Conservation (phyloP, 106 monocot species). For the Gastrodia elata region DNA sequence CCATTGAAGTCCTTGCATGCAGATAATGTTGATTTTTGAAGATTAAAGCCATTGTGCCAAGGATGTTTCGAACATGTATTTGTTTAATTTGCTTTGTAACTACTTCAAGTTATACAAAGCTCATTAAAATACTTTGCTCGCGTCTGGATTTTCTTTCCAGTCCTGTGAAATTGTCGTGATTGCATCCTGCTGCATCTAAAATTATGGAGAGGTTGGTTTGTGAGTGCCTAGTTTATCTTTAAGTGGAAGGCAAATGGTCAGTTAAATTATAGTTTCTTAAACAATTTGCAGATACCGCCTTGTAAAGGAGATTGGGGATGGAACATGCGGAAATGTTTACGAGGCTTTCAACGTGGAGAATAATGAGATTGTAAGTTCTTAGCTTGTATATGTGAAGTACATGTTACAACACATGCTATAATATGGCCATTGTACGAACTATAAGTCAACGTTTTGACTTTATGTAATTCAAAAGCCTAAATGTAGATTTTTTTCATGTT, state of each 20-base stretch:
- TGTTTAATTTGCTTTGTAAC: conserved; percentile 7
- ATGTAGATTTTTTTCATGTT: not conserved
- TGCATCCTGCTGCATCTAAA: conserved; percentile 9
- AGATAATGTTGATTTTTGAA: conserved; percentile 25
- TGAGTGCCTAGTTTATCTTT: not conserved
- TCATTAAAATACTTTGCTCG: conserved; percentile 16
- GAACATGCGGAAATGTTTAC: conserved; percentile 78
- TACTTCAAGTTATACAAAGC: conserved; percentile 8
- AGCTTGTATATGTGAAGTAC: not conserved
- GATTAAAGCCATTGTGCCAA: conserved; percentile 17
- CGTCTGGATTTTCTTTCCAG: conserved; percentile 15
- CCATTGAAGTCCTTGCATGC: conserved; percentile 4
- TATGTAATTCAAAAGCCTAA: not conserved
- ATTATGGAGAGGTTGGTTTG: conserved; percentile 73
- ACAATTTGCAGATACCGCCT: conserved; percentile 47
- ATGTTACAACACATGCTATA: not conserved
- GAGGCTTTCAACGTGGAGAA: conserved; percentile 53
- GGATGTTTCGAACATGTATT: conserved; percentile 34
- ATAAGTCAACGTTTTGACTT: not conserved
- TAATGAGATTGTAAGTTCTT: conserved; percentile 55
- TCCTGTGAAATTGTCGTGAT: conserved; percentile 25
- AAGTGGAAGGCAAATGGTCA: not conserved
- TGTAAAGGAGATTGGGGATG: conserved; percentile 81
- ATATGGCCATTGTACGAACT: not conserved
- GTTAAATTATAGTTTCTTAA: conserved; percentile 3